Percentiles rank a stretch among this genome's conserved stretches.
These are phyloP conservation scores for Puccinia triticina DNA, from an alignment of 1,284 basidiomycete genomes.

Conservation along the genomic window DNA sequence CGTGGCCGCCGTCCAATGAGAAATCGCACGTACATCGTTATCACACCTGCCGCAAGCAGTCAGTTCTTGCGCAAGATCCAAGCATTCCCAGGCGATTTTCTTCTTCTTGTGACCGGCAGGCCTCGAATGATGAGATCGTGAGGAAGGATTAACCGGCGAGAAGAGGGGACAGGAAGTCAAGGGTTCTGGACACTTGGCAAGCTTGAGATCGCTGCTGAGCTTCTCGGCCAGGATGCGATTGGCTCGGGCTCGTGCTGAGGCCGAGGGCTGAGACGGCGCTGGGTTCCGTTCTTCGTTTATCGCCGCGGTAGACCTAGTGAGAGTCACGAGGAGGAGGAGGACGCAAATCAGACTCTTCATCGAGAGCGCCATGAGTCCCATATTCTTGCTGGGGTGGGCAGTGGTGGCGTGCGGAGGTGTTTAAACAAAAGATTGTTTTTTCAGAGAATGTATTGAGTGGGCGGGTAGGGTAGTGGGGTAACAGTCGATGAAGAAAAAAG, in stretches of 20 bases:
- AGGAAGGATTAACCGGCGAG: background rate
- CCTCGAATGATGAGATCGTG: background rate
- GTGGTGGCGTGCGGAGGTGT: background rate
- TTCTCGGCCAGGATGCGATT: background rate
- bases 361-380: no score
- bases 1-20: no score
- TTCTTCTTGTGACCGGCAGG: background rate
- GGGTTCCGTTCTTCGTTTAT: background rate
- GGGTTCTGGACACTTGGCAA: background rate
- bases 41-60: conserved; percentile 15
- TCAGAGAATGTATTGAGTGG: background rate
- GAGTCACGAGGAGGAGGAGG: background rate
- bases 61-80: conserved; percentile 16
- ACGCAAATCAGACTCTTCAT: background rate
- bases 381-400: background rate
- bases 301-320: background rate
- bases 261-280: background rate
- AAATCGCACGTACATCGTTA: conserved; percentile 14
- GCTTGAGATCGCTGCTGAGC: background rate
- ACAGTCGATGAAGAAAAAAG: no score
- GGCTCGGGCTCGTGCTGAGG: conserved; percentile 12
- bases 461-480: background rate
- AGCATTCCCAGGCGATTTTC: conserved; percentile 8
- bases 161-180: conserved; percentile 13
- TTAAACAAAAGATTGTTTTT: background rate